Base-by-base conservation (phyloP, 768 basidiomycete species). In the Wakefieldia striispora region DNA sequence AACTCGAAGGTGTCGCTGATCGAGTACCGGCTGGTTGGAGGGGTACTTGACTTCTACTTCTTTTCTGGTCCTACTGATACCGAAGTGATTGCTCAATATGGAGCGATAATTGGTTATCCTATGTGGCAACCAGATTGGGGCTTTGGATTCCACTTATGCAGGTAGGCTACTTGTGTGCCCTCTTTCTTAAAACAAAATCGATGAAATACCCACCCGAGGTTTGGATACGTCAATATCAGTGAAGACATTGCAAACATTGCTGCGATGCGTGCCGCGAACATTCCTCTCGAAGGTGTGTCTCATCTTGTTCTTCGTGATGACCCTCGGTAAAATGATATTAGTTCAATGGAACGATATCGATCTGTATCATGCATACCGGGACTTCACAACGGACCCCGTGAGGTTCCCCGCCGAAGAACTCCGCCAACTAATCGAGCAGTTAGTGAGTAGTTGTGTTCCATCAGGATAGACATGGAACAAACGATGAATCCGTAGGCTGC, bases 311-410 rank as follows among this genome's bases (percentile, higher is more conserved):
- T 41, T 38, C 20, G 21, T 29, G 4, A 8, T 27, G 6, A 52
- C 17, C 20, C 4, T 3, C 17, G 7, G 17, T 10, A 11, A 33
- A 33, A 16, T 33, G 14, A 14, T 9, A 13, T 16, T 40, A 83
- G 83, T 81, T 39, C 85, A 85, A 77, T 88, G 85, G 85, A 84
- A 81, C 55, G 85, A 86, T 59, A 84, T 88, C 54, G 84, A 88
- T 66, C 55, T 86, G 45, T 86, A 84, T 56, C 81, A 85, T 54
- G 79, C 83, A n/a, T 68, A 79, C 17, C 73, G 85, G 16, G 84
- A 85, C 65, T 86, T 86, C 56, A 87, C 85, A 4, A 65, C 75
- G 20, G 84, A 86, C 61, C 83, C 84, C 26, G 74, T 79, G n/a
- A 76, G 70, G 31, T 87, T 79, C 68, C 80, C 84, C 5, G 69